Percentiles rank a stretch among this genome's conserved stretches.
These are phyloP conservation scores for Rhizopogon rudus DNA, from an alignment of 768 basidiomycete genomes.

Conservation along the genomic window DNA sequence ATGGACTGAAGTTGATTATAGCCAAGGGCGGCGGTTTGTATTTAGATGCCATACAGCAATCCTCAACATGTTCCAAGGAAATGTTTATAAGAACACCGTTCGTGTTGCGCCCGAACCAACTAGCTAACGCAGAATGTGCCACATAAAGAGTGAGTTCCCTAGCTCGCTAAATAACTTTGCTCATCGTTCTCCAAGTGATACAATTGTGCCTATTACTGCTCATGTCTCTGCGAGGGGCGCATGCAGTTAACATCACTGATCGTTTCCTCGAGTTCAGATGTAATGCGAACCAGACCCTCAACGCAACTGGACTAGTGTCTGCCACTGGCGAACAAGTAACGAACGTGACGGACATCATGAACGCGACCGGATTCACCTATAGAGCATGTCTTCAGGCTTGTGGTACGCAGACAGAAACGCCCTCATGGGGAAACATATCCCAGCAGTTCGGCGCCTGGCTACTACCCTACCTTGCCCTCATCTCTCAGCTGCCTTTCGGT, in stretches of 20 bases:
- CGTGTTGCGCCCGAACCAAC: too few relatives aligned
- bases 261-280: constrained; percentile 9
- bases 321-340: background rate
- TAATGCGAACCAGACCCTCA: background rate
- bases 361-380: constrained; percentile 8
- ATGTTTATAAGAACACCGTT: too few relatives aligned
- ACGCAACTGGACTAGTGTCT: constrained; percentile 1
- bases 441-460: constrained; percentile 42
- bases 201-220: background rate
- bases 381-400: constrained; percentile 9
- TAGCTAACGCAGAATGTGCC: background rate
- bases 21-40: too few relatives aligned
- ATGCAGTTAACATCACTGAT: constrained; percentile 3
- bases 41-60: too few relatives aligned
- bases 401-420: constrained; percentile 7
- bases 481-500: constrained; percentile 46
- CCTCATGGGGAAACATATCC: constrained; percentile 16
- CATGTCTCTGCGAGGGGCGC: background rate
- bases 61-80: too few relatives aligned
- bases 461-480: constrained; percentile 42
- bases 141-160: background rate
- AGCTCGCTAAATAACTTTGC: background rate
- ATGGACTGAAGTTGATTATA: too few relatives aligned
- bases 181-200: background rate
- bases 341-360: background rate